Evolutionary conservation across 2,329 filamentous ascomycete genomes (phyloP), one percentile per base, ranked within the genome.

Genomic region (Zalaria sp.): DNA sequence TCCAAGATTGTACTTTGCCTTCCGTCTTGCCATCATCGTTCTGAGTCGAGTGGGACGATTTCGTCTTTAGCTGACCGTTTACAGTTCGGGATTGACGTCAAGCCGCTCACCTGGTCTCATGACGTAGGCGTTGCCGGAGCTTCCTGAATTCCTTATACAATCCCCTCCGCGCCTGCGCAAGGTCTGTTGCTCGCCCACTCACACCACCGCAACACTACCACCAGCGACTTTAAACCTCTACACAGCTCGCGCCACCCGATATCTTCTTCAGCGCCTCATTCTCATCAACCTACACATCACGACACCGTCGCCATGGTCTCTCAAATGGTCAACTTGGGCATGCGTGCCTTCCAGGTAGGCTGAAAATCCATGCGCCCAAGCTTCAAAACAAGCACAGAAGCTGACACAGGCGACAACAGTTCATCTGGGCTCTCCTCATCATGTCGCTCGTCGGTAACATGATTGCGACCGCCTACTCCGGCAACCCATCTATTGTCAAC

Each of bases 401-500:
- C 18, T 18, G 18, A 18, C 18, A n/a, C 11, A 11, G 1, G 8
- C 10, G 26, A 11, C 25, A 37, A 10, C 48, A 79, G 74, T 73
- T 79, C 58, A 39, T 77, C 53, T 77, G 69, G 62, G 65, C 73
- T 29, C 56, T 79, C 43, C 66, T 81, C 52, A 59, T 79, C 53
- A 73, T 79, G 64, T 66, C 73, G 8, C 64, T 81, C 37, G 57
- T 77, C 50, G 77, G 75, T 50, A 76, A 79, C 65, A 77, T 78
- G 64, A 75, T 80, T 54, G 64, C 66, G 40, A 61, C 67, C 34
- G 60, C 68, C 4, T 62, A 61, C 44, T 52, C 62, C 40, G 72
- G 75, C 55, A 73, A 75, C 51, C 69, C 74, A 2, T 64, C 70
- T 25, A 66, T 75, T 40, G 64, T 81, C 61, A 61, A 68, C 66